Evolutionary conservation across 257 asterid genomes (phyloP), one percentile per base, ranked within the genome.

Genomic region (Solanum bulbocastanum): DNA sequence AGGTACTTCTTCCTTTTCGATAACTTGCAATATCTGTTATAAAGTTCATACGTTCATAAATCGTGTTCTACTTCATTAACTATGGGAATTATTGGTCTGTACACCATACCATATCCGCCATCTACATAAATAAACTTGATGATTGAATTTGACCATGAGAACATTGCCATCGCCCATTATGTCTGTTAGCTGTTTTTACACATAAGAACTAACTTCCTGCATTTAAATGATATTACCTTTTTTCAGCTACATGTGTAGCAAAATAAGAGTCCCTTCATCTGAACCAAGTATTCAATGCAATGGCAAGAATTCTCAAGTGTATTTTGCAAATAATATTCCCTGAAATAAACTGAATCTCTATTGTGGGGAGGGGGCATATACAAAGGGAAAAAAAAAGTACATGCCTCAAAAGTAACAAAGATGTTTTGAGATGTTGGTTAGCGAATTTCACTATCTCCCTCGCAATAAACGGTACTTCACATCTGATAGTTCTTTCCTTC

Each of bases 1-100:
- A 96, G 98, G 99, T 96, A 52, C 35, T 49, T 82, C 44, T 82
- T 52, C 69, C 69, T 32, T 82, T 49, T 82, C 32, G 7, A 30
- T 25, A 81, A 82, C 71, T 49, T 82, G 83, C 20, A 1, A 46
- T 42, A 27, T 82, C 12, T 82, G 68, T 30, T 27, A 22, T 27
- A 46, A 46, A 81, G 52, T 22, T 81, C 85, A 49, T 32, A 27
- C 15, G 68, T 20, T 82, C 30, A 82, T 65, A 49, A 33, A 49
- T 49, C 23, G 25, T 52, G 39, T 82, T 32, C 18, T 10, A 32
- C 36, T 81, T 32, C 16, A 9, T 78, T 78, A 79, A 42, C 68
- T 46, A 81, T 46, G 18, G 23, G 68, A 46, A 46, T 46, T 27
- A 46, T 81, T 46, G 42, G 85, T 81, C 42, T 81, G 68, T 18